A percentile compares a stretch with the other conserved stretches of the same genome.
These are phyloP conservation scores for Phytophthora constricta DNA, from an alignment of 352 stramenopile species.

Conservation along the genomic window DNA sequence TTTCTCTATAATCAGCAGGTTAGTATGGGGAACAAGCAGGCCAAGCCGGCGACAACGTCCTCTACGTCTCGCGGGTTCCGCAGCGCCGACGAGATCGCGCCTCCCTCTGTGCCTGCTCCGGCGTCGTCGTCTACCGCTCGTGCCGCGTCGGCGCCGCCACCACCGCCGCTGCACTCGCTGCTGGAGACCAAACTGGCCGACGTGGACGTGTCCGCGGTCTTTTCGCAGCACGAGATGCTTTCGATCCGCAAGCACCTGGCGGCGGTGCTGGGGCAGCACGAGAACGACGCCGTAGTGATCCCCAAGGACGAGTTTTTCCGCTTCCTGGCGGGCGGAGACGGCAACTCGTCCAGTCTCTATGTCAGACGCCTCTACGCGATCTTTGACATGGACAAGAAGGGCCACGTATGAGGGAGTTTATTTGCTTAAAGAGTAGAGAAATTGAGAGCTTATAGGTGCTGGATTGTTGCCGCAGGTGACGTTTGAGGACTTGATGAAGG, in stretches of 20 bases:
- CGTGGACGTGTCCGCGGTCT: slow-evolving; percentile 77
- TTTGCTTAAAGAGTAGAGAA: background rate
- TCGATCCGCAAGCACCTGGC: slow-evolving; percentile 81
- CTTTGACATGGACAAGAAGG: slow-evolving; percentile 84
- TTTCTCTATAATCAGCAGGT: background rate
- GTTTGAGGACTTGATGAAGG: slow-evolving; percentile 85
- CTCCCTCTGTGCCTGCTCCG: slow-evolving; percentile 14
- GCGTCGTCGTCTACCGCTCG: background rate
- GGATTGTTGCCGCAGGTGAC: slow-evolving; percentile 53
- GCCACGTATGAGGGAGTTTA: slow-evolving; percentile 46
- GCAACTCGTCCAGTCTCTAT: slow-evolving; percentile 77
- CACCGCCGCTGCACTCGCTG: slow-evolving; percentile 39
- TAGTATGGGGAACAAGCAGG: slow-evolving; percentile 87
- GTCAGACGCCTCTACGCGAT: slow-evolving; percentile 88
- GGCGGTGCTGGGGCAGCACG: slow-evolving; percentile 65
- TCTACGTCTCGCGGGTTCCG: slow-evolving; percentile 9
- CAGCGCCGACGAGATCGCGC: slow-evolving; percentile 19
- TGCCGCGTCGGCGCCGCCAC: slow-evolving; percentile 17
- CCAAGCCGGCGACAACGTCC: slow-evolving; percentile 45
- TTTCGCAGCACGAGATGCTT: slow-evolving; percentile 79
- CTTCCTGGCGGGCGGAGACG: slow-evolving; percentile 75
- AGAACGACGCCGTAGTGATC: slow-evolving; percentile 79
- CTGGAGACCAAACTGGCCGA: slow-evolving; percentile 77
- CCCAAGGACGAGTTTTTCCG: slow-evolving; percentile 89
- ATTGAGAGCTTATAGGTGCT: background rate